phyloP scores from a whole-genome alignment of 345 rosid genomes.

The Linum trigynum region DNA sequence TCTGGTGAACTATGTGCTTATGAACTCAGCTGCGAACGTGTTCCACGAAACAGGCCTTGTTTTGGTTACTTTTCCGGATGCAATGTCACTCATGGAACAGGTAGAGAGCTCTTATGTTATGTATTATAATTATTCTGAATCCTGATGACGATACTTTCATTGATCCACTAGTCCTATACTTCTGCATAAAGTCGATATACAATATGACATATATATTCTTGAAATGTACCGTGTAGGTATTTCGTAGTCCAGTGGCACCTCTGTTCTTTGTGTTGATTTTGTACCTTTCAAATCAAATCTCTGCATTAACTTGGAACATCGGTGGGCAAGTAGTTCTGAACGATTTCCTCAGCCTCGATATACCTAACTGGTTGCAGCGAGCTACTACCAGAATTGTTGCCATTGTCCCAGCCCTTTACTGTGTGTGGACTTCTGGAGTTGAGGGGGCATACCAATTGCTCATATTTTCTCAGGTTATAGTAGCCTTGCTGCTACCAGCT shows the following conservation, averaged over 20 bases:
- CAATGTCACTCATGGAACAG: conserved; percentile 85
- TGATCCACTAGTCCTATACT: not conserved
- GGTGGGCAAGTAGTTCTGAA: conserved; percentile 69
- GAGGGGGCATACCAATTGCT: conserved; percentile 88
- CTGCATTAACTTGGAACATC: conserved; percentile 70
- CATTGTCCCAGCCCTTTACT: conserved; percentile 71
- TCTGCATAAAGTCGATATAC: conserved; percentile 7
- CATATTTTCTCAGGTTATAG: conserved; percentile 66
- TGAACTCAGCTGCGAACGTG: conserved; percentile 76
- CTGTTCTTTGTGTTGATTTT: conserved; percentile 48
- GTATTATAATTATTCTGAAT: not conserved
- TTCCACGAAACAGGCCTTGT: conserved; percentile 65
- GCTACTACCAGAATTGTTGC: conserved; percentile 73
- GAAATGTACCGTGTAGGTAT: conserved; percentile 37
- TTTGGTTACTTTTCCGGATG: conserved; percentile 83
- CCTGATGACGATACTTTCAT: conserved; percentile 1
- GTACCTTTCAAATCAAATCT: conserved; percentile 62
- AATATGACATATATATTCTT: conserved; percentile 9
- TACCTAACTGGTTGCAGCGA: conserved; percentile 91
- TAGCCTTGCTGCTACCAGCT: conserved; percentile 82
- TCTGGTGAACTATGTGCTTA: conserved; percentile 62
- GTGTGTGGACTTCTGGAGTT: conserved; percentile 81
- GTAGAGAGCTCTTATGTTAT: conserved; percentile 22
- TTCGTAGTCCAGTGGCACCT: conserved; percentile 55
- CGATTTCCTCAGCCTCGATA: conserved; percentile 64